A percentile compares a stretch with the other conserved stretches of the same genome.
Evolutionary conservation across 2,329 filamentous ascomycete species (phyloP).

Genomic region (Coleophoma cylindrospora): DNA sequence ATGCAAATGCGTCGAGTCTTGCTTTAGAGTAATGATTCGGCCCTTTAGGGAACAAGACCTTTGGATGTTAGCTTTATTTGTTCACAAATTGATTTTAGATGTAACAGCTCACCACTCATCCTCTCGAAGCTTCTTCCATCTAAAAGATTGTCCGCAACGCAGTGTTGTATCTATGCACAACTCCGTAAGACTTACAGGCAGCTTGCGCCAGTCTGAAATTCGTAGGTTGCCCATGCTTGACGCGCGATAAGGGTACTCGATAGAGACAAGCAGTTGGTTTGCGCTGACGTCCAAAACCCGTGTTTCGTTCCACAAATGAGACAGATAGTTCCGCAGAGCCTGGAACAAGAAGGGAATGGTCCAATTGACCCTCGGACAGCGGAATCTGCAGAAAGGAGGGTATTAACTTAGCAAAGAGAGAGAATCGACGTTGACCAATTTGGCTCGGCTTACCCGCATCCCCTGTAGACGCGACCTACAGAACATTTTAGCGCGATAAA

Average conservation of each 20-base stretch:
- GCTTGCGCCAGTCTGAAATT: constrained; percentile 77
- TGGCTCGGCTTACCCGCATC: no score
- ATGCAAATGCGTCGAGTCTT: constrained; percentile 73
- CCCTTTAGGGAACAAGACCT: constrained; percentile 82
- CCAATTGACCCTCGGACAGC: no score
- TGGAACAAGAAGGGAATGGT: no score
- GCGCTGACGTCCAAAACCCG: not conserved
- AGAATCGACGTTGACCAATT: not conserved
- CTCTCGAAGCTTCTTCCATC: constrained; percentile 81
- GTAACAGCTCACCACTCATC: constrained; percentile 66
- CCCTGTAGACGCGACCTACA: no score
- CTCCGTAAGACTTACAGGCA: constrained; percentile 78
- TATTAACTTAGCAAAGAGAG: not conserved
- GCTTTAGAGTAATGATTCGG: constrained; percentile 77
- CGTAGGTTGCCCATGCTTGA: constrained; percentile 28
- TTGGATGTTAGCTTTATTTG: constrained; percentile 11
- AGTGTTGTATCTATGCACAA: constrained; percentile 93
- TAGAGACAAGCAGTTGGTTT: not conserved
- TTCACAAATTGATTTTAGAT: not conserved
- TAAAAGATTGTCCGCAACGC: constrained; percentile 92
- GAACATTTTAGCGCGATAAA: no score
- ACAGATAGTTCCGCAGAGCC: no score
- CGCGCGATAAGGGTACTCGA: not conserved
- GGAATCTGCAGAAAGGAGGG: no score
- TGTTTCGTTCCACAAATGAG: no score